These are phyloP conservation scores for Ophiostoma angusticollis DNA, from an alignment of 2,329 filamentous ascomycete genomes.

Conservation along the genomic window DNA sequence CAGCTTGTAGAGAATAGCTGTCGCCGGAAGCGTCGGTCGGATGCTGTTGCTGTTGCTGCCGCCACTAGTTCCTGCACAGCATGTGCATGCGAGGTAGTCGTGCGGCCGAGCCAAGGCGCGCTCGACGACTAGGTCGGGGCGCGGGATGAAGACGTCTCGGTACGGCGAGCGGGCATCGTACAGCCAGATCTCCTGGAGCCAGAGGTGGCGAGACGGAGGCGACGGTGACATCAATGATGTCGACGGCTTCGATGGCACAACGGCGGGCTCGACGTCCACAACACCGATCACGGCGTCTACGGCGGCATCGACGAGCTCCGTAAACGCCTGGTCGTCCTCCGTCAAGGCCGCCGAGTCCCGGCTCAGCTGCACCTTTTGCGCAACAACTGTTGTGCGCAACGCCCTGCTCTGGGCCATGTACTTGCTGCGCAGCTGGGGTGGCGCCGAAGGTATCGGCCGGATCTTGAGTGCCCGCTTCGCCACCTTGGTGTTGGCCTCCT, in stretches of 20 bases:
- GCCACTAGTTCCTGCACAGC: conserved; percentile 33
- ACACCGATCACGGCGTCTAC: conserved; percentile 32
- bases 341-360: conserved; percentile 60
- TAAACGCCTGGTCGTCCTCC: conserved; percentile 58
- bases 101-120: conserved; percentile 59
- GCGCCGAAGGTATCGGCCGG: background rate
- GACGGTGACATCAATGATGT: conserved; percentile 9
- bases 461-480: background rate
- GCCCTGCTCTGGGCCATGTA: conserved; percentile 60
- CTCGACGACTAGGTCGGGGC: conserved; percentile 57
- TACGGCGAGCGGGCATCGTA: conserved; percentile 61
- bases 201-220: conserved; percentile 20
- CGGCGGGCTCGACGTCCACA: conserved; percentile 25
- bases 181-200: conserved; percentile 60
- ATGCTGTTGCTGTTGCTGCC: conserved; percentile 29
- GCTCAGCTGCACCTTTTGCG: conserved; percentile 69
- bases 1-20: conserved; percentile 63
- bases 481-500: conserved; percentile 28
- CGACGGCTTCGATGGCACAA: conserved; percentile 8
- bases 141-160: conserved; percentile 61
- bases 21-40: conserved; percentile 51
- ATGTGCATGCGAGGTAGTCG: conserved; percentile 64
- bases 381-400: conserved; percentile 64
- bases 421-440: conserved; percentile 50
- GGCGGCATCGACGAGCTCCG: conserved; percentile 47